Percentiles rank a stretch among this genome's conserved stretches.
phyloP scores from a whole-genome alignment of 2,329 filamentous ascomycete genomes.

The Lasiodiplodia sp. region DNA sequence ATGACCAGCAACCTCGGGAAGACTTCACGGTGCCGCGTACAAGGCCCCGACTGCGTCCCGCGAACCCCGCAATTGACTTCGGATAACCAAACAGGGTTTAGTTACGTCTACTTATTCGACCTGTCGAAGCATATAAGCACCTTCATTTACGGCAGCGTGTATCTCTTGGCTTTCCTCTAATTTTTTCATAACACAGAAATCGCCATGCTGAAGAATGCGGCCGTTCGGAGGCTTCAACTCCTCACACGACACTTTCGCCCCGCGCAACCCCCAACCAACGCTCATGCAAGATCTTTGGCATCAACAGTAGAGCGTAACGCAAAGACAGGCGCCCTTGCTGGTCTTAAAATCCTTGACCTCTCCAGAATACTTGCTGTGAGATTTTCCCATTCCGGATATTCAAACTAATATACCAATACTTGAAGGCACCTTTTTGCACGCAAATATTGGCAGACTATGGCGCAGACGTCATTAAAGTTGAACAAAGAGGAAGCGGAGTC shows the following conservation, averaged over 20 bases:
- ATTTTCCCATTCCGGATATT: not conserved
- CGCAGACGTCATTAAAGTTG: constrained; percentile 50
- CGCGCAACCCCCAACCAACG: not conserved
- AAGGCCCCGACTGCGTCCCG: constrained; percentile 4
- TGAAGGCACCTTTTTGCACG: constrained; percentile 31
- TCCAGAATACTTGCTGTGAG: constrained; percentile 25
- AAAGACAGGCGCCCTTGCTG: constrained; percentile 4
- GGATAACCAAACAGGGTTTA: not conserved
- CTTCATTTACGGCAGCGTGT: not conserved
- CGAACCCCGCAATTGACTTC: constrained; percentile 22
- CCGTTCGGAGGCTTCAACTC: constrained; percentile 11
- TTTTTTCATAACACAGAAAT: not conserved
- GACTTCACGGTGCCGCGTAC: constrained; percentile 10
- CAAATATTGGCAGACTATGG: constrained; percentile 33
- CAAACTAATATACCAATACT: not conserved
- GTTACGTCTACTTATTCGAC: not conserved
- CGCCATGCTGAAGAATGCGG: constrained; percentile 11
- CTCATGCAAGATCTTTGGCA: not conserved
- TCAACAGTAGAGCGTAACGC: not conserved
- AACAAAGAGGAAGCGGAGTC: constrained; percentile 42
- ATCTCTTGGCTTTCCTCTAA: not conserved
- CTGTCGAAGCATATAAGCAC: not conserved
- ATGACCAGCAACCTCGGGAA: constrained; percentile 6
- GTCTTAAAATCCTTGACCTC: constrained; percentile 29
- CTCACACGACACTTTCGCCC: constrained; percentile 7